Percentiles rank a stretch among this genome's conserved stretches.
These are phyloP conservation scores for Pulveroboletus sp. DNA, from an alignment of 768 basidiomycete species.

Conservation along the genomic window DNA sequence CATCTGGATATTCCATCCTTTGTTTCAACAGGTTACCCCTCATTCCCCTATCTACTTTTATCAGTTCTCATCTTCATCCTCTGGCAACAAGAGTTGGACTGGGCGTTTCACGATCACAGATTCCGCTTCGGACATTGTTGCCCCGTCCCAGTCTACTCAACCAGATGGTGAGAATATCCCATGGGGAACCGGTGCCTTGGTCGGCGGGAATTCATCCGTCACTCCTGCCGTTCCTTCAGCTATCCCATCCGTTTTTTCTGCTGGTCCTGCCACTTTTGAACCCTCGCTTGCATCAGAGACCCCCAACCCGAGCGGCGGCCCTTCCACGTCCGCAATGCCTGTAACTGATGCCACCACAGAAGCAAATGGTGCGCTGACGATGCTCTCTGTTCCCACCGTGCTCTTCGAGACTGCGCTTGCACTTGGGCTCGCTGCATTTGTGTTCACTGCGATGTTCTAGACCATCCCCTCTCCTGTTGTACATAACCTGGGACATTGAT, in stretches of 20 bases:
- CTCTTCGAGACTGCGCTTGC: conserved; percentile 14
- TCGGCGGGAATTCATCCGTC: conserved; percentile 38
- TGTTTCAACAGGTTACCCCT: conserved; percentile 45
- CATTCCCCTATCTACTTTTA: conserved; percentile 76
- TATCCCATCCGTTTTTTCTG: background rate
- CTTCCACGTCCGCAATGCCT: background rate
- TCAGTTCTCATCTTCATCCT: conserved; percentile 53
- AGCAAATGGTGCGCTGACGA: conserved; percentile 7
- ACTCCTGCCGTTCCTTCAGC: conserved; percentile 16
- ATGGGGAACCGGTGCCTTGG: conserved; percentile 64
- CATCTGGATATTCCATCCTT: background rate
- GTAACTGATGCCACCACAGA: background rate
- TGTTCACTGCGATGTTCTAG: conserved; percentile 19
- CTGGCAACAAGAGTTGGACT: conserved; percentile 53
- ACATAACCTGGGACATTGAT: background rate
- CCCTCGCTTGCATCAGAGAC: background rate
- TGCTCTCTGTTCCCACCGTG: background rate
- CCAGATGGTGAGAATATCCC: conserved; percentile 47
- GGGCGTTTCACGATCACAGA: conserved; percentile 72
- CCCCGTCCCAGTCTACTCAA: conserved; percentile 51
- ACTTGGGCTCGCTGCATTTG: conserved; percentile 18
- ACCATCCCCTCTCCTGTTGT: background rate
- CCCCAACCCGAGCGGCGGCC: background rate
- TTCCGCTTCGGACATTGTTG: conserved; percentile 37
- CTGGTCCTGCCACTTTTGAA: background rate